phyloP scores from a whole-genome alignment of 352 stramenopile species.

The Phytopythium boreale region DNA sequence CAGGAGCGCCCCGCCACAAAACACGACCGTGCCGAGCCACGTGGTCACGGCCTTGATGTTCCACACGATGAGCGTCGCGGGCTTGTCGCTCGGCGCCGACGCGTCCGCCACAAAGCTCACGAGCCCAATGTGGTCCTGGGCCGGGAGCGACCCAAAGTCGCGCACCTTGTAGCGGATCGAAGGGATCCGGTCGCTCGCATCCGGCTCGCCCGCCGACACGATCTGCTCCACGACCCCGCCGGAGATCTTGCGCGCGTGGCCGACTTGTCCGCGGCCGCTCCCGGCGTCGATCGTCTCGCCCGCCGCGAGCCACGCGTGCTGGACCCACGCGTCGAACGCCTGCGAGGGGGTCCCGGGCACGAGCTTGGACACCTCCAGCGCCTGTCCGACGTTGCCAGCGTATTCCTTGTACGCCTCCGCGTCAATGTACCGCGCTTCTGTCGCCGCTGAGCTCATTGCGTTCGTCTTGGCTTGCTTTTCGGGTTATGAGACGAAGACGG shows the following conservation, averaged over 20 bases:
- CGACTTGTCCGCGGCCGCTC: slow-evolving; percentile 34
- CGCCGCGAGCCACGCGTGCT: slow-evolving; percentile 35
- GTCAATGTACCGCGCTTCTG: slow-evolving; percentile 38
- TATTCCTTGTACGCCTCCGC: slow-evolving; percentile 35
- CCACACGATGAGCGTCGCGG: slow-evolving; percentile 60
- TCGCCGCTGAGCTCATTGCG: background rate
- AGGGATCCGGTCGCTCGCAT: slow-evolving; percentile 29
- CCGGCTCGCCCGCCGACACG: slow-evolving; percentile 37
- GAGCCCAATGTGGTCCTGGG: slow-evolving; percentile 49
- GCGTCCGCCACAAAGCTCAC: slow-evolving; percentile 53
- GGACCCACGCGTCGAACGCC: slow-evolving; percentile 49
- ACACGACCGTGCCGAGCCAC: slow-evolving; percentile 39
- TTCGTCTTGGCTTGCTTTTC: too few relatives aligned
- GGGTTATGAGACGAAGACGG: too few relatives aligned
- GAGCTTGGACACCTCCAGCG: slow-evolving; percentile 37
- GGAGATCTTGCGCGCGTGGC: slow-evolving; percentile 36
- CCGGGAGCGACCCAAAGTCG: slow-evolving; percentile 36
- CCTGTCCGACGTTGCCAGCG: slow-evolving; percentile 41
- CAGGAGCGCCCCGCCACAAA: slow-evolving; percentile 48
- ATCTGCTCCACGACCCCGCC: slow-evolving; percentile 57
- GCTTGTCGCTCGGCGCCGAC: slow-evolving; percentile 12
- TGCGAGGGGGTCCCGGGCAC: slow-evolving; percentile 29
- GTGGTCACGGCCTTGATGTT: slow-evolving; percentile 57
- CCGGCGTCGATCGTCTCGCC: slow-evolving; percentile 30
- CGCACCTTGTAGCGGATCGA: slow-evolving; percentile 46